phyloP scores from a whole-genome alignment of 176 grass and related monocot genomes.

The Musa acuminata region DNA sequence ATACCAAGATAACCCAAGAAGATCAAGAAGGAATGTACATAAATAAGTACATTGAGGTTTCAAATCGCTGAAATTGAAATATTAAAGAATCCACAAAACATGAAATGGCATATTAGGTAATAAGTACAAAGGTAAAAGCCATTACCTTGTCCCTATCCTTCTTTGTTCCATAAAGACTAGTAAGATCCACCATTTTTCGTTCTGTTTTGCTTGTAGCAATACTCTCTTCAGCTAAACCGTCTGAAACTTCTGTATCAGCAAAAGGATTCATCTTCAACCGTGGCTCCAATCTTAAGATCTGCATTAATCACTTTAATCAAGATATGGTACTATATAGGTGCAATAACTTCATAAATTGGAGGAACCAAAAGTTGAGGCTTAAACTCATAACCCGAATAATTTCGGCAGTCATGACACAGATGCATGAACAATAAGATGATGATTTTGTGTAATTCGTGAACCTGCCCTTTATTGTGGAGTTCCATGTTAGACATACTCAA shows the following conservation, averaged over 20 bases:
- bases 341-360: neutral
- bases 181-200: constrained; percentile 43
- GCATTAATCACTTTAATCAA: constrained; percentile 29
- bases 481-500: neutral
- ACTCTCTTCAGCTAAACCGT: constrained; percentile 32
- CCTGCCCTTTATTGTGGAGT: neutral
- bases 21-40: too few relatives aligned
- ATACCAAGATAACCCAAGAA: neutral
- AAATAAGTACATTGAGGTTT: neutral
- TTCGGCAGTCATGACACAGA: neutral
- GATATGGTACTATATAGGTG: neutral
- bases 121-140: neutral
- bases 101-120: neutral
- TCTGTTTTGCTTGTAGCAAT: constrained; percentile 36
- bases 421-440: too few relatives aligned
- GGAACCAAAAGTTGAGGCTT: neutral
- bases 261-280: constrained; percentile 30
- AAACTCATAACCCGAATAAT: neutral
- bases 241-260: constrained; percentile 39
- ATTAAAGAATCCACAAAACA: neutral
- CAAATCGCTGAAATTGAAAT: neutral
- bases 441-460: neutral
- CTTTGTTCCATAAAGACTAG: constrained; percentile 44
- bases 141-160: constrained; percentile 53
- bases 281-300: constrained; percentile 89